Evolutionary conservation across 495 filamentous ascomycete species (phyloP).

Genomic region (Neurospora sp.): DNA sequence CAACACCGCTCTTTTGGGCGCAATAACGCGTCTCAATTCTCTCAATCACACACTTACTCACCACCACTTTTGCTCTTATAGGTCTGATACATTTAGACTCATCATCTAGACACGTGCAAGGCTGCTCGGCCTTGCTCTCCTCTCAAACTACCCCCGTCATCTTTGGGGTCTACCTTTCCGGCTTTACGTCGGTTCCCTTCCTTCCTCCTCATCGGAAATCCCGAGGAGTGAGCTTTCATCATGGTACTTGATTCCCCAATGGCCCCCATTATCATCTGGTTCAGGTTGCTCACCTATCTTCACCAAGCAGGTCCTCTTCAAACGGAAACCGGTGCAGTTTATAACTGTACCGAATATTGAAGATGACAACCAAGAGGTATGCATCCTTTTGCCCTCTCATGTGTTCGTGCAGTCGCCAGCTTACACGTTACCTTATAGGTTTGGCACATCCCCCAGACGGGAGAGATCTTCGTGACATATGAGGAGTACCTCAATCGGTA

Average conservation of each 20-base stretch:
- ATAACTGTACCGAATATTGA: conserved; percentile 60
- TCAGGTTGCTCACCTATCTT: conserved; percentile 6
- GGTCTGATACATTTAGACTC: neutral
- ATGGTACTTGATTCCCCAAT: conserved; percentile 17
- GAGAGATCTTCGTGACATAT: conserved; percentile 82
- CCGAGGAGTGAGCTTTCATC: neutral
- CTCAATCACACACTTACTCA: conserved; percentile 5
- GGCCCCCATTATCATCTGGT: neutral
- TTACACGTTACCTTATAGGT: conserved; percentile 45
- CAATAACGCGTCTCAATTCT: conserved; percentile 18
- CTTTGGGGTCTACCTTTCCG: neutral
- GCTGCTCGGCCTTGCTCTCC: conserved; percentile 31
- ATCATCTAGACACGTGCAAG: conserved; percentile 10
- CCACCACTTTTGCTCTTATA: conserved; percentile 1
- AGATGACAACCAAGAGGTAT: conserved; percentile 72
- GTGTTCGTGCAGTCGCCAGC: conserved; percentile 4
- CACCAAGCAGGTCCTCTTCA: conserved; percentile 69
- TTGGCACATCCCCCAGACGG: conserved; percentile 83
- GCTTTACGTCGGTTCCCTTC: neutral
- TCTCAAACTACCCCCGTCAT: neutral
- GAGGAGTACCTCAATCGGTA: conserved; percentile 78
- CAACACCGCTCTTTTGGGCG: conserved; percentile 12
- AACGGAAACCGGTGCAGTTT: conserved; percentile 89
- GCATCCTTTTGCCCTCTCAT: conserved; percentile 2
- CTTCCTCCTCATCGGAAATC: neutral